These are phyloP conservation scores for Prototheca cutis DNA, from an alignment of 163 green algal genomes.

Conservation along the genomic window DNA sequence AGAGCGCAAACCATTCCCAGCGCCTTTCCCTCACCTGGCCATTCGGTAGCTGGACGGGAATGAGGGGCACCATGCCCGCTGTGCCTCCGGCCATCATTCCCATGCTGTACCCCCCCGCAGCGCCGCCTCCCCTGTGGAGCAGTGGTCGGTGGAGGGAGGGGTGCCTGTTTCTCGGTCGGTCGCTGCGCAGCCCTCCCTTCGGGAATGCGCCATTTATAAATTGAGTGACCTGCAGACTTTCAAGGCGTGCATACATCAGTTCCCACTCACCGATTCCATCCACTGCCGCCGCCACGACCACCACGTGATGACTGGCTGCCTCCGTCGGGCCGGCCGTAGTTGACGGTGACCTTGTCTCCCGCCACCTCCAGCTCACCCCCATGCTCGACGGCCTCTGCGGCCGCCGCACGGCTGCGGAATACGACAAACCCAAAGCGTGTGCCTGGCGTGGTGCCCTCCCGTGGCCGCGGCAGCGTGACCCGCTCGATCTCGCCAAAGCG, in stretches of 20 bases:
- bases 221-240: too few relatives aligned
- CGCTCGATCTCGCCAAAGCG: constrained; percentile 59
- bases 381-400: constrained; percentile 39
- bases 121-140: too few relatives aligned
- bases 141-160: too few relatives aligned
- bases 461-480: constrained; percentile 54
- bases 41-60: constrained; percentile 60
- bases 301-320: not conserved
- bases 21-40: too few relatives aligned
- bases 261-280: too few relatives aligned
- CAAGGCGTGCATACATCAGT: too few relatives aligned
- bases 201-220: too few relatives aligned
- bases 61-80: constrained; percentile 35
- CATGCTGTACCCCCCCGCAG: constrained; percentile 10
- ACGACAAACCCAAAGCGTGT: constrained; percentile 79
- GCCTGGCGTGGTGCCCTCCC: constrained; percentile 46
- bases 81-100: constrained; percentile 12
- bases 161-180: too few relatives aligned
- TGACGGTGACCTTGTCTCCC: constrained; percentile 38
- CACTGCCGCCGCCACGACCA: constrained; percentile 8
- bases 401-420: constrained; percentile 52
- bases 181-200: too few relatives aligned
- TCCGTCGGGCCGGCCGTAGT: not conserved
- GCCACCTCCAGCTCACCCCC: constrained; percentile 37
- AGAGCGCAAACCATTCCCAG: too few relatives aligned